These are phyloP conservation scores for Angophora floribunda DNA, from an alignment of 345 rosid genomes.

Conservation along the genomic window DNA sequence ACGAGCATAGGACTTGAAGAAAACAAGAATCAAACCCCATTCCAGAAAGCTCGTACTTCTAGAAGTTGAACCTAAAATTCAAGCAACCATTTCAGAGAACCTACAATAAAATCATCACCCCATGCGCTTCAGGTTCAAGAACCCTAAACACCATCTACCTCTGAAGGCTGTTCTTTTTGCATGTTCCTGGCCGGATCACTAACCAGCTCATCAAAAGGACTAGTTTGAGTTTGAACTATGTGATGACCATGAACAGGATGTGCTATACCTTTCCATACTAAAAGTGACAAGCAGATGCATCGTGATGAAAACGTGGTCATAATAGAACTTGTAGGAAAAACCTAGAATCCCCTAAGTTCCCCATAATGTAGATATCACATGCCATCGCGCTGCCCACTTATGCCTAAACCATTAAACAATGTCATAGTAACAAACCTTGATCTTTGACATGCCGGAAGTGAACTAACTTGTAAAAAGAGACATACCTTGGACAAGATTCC, in stretches of 20 bases:
- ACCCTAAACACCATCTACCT: neutral
- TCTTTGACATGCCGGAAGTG: neutral
- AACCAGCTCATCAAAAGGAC: neutral
- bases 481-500: slow-evolving; percentile 63
- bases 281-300: neutral
- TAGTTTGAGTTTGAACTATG: neutral
- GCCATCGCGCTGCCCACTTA: neutral
- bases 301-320: neutral
- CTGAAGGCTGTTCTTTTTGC: neutral
- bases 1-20: neutral
- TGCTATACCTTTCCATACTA: neutral
- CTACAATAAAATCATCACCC: neutral
- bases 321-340: neutral
- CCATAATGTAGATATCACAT: neutral
- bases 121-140: neutral
- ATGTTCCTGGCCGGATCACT: neutral
- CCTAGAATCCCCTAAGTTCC: neutral
- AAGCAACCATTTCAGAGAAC: neutral
- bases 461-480: neutral
- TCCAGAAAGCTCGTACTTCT: neutral
- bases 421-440: neutral
- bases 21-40: neutral
- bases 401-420: neutral
- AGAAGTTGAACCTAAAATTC: neutral
- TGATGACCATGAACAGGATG: neutral